Evolutionary conservation across 2,329 filamentous ascomycete species (phyloP).

Genomic region (Trichoderma arundinaceum): DNA sequence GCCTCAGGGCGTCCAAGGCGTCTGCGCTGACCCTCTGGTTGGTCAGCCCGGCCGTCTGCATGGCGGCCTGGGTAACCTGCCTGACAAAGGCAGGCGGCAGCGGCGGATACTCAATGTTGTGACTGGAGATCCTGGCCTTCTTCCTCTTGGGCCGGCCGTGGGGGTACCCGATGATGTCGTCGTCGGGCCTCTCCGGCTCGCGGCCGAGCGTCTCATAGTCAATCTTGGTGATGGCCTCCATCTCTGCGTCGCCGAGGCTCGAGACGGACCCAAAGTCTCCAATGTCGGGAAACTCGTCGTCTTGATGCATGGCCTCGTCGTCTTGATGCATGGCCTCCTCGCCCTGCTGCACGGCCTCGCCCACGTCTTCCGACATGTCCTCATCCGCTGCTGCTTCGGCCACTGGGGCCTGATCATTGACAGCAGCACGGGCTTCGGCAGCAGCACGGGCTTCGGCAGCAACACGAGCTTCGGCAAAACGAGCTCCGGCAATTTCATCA

Average conservation of each 20-base stretch:
- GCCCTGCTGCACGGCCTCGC: neutral
- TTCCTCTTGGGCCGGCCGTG: constrained; percentile 36
- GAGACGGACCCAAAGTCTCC: constrained; percentile 14
- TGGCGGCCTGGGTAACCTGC: constrained; percentile 71
- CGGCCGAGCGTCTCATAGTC: constrained; percentile 20
- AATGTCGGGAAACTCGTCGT: constrained; percentile 9
- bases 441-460: too few species aligned
- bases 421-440: neutral
- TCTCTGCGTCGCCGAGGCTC: constrained; percentile 19
- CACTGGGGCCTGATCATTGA: neutral
- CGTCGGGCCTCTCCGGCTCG: constrained; percentile 5
- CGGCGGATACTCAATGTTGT: constrained; percentile 77
- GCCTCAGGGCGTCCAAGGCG: constrained; percentile 73
- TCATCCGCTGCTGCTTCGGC: neutral
- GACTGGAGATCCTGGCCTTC: constrained; percentile 62
- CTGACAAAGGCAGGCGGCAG: constrained; percentile 77
- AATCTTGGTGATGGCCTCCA: constrained; percentile 22
- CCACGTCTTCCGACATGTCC: neutral
- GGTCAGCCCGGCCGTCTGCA: constrained; percentile 67
- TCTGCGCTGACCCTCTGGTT: constrained; percentile 76
- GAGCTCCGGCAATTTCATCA: too few species aligned
- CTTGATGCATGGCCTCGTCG: neutral
- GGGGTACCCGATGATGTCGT: constrained; percentile 19
- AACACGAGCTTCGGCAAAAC: too few species aligned
- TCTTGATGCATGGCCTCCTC: neutral